Evolutionary conservation across 2,329 filamentous ascomycete genomes (phyloP).

Genomic region (Trichoderma arundinaceum): DNA sequence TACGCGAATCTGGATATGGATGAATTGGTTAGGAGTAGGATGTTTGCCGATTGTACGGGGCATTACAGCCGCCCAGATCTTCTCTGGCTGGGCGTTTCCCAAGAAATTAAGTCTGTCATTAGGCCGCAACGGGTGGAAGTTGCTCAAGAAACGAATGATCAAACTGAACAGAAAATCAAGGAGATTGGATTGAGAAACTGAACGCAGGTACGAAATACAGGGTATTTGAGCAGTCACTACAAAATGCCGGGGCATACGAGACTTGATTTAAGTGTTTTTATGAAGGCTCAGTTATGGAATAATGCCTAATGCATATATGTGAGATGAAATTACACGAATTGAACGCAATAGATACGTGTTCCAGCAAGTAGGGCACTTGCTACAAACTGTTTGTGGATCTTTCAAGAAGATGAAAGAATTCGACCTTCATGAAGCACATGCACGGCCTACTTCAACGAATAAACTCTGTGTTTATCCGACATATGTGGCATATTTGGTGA

Average conservation of each 20-base stretch:
- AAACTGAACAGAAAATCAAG: neutral
- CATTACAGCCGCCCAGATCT: slow-evolving; percentile 15
- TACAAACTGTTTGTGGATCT: no score
- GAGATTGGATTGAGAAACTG: neutral
- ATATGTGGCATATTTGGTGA: no score
- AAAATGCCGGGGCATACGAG: neutral
- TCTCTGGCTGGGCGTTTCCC: slow-evolving; percentile 10
- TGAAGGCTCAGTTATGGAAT: no score
- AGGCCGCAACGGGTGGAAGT: slow-evolving; percentile 3
- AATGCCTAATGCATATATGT: no score
- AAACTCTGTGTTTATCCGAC: no score
- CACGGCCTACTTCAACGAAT: no score
- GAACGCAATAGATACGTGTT: no score
- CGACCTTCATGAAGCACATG: no score
- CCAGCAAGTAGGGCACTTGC: no score
- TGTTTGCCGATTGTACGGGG: slow-evolving; percentile 25
- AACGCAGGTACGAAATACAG: neutral
- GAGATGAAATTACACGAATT: no score
- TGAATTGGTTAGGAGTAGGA: neutral
- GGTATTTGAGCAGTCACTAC: no score
- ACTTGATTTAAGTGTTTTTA: neutral
- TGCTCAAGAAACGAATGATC: neutral
- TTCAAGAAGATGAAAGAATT: no score
- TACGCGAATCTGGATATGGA: slow-evolving; percentile 13
- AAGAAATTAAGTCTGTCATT: slow-evolving; percentile 14